These are phyloP conservation scores for Xylariaceae sp. DNA, from an alignment of 2,329 filamentous ascomycete genomes.

Conservation along the genomic window DNA sequence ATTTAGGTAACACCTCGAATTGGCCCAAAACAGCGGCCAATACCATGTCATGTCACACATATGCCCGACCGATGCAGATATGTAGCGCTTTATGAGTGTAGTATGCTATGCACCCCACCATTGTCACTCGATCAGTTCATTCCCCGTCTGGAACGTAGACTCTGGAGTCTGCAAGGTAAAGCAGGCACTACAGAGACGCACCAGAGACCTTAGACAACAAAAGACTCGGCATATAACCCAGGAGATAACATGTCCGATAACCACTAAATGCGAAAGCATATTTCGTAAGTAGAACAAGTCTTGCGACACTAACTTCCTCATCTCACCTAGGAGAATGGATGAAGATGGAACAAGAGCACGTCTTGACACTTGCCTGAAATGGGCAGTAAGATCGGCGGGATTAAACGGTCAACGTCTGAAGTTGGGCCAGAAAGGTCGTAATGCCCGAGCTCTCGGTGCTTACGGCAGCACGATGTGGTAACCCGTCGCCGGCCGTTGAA, in stretches of 20 bases:
- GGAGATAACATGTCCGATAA: too few species aligned
- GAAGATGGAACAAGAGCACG: background rate
- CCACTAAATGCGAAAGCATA: too few species aligned
- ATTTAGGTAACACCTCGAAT: background rate
- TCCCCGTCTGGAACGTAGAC: too few species aligned
- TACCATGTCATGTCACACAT: conserved; percentile 16
- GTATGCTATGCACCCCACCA: conserved; percentile 23
- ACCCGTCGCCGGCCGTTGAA: conserved; percentile 11
- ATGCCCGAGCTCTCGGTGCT: conserved; percentile 22
- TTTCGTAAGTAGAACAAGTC: too few species aligned
- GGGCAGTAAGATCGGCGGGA: conserved; percentile 7
- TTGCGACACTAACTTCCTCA: background rate
- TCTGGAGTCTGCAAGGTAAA: conserved; percentile 8
- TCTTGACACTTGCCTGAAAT: conserved; percentile 1
- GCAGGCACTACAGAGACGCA: background rate
- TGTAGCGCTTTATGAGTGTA: conserved; percentile 4
- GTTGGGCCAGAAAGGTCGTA: conserved; percentile 7
- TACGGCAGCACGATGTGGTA: conserved; percentile 9
- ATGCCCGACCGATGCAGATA: conserved; percentile 22
- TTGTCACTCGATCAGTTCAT: conserved; percentile 23
- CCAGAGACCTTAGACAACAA: too few species aligned
- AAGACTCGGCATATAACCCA: too few species aligned
- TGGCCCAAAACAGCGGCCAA: background rate
- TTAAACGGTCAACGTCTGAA: conserved; percentile 6
- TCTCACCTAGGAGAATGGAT: background rate